These are phyloP conservation scores for Umbilicus rupestris DNA, from an alignment of 164 flowering plant species.

Conservation along the genomic window DNA sequence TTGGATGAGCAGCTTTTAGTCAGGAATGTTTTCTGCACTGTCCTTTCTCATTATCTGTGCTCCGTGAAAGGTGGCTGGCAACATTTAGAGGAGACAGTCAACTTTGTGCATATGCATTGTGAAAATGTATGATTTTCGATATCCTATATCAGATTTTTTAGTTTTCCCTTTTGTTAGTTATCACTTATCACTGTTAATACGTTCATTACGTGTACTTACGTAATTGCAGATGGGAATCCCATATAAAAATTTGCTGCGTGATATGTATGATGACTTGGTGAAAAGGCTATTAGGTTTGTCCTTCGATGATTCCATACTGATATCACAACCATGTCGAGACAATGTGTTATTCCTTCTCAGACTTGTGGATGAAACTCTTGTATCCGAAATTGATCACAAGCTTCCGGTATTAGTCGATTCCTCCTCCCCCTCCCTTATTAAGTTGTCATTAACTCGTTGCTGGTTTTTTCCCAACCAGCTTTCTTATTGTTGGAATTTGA, in stretches of 20 bases:
- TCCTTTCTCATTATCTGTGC: constrained; percentile 61
- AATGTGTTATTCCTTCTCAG: constrained; percentile 73
- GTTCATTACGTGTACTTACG: constrained; percentile 1
- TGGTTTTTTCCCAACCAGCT: background rate
- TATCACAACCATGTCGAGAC: constrained; percentile 92
- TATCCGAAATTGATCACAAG: constrained; percentile 51
- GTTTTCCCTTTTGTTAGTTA: background rate
- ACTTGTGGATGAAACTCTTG: constrained; percentile 81
- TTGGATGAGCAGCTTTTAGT: constrained; percentile 44
- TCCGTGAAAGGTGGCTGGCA: constrained; percentile 98
- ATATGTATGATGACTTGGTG: constrained; percentile 63
- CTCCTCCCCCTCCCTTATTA: background rate
- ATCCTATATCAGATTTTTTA: background rate
- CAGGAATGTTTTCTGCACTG: constrained; percentile 59
- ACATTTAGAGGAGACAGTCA: constrained; percentile 81
- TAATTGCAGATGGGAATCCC: constrained; percentile 45
- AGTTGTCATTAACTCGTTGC: background rate
- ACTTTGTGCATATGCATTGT: constrained; percentile 50
- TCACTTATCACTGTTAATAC: background rate
- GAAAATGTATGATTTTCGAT: constrained; percentile 41
- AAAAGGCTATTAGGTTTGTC: constrained; percentile 48
- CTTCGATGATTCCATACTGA: constrained; percentile 59
- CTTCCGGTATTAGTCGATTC: constrained; percentile 51
- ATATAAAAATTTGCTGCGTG: constrained; percentile 47
- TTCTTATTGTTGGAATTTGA: background rate